Evolutionary conservation across 2,329 filamentous ascomycete species (phyloP), one percentile per base, ranked within the genome.

Genomic region (Balansia obtecta): DNA sequence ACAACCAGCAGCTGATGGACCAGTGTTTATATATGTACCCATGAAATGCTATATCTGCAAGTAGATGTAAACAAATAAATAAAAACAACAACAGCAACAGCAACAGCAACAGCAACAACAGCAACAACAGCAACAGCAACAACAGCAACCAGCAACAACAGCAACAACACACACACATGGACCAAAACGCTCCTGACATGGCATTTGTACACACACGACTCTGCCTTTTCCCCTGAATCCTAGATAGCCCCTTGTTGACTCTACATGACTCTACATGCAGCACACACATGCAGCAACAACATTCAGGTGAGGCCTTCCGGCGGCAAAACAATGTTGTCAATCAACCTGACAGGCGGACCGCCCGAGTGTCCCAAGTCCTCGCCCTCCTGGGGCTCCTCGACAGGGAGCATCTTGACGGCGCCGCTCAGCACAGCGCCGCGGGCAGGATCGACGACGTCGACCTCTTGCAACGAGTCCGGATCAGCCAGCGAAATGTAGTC

Each of bases 401-500:
- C 71, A 0, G 89, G 86, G 44, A 88, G 64, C 85, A 98, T 95
- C 69, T 87, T 93, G 52, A 98, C 73, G 0, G 93, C 93, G 3
- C 88, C 89, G 63, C 91, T 97, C 51, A 98, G 67, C 37, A 98
- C 85, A 0, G 85, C 90, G 1, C 91, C 91, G 55, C 72, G 80
- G 0, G 69, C 67, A 0, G 76, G 73, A 60, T 95, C 86, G 2
- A 97, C 76, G 12, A 69, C 64, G 0, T 85, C 75, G 1, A 95
- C 60, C 68, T 97, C 91, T 53, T 86, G 77, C 70, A 98, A 79
- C 0, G 83, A 85, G 9, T 88, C 81, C 1, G 88, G 86, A 60
- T 97, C 88, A 0, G 91, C 86, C 27, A 98, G 74, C 15, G 89
- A 95, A 50, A 98, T 79, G 64, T 98, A 98, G 65, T 97, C 91